A percentile compares a stretch with the other conserved stretches of the same genome.
Evolutionary conservation across 1,139 yeast species (phyloP).

Genomic region (Suhomyces yuchorum): DNA sequence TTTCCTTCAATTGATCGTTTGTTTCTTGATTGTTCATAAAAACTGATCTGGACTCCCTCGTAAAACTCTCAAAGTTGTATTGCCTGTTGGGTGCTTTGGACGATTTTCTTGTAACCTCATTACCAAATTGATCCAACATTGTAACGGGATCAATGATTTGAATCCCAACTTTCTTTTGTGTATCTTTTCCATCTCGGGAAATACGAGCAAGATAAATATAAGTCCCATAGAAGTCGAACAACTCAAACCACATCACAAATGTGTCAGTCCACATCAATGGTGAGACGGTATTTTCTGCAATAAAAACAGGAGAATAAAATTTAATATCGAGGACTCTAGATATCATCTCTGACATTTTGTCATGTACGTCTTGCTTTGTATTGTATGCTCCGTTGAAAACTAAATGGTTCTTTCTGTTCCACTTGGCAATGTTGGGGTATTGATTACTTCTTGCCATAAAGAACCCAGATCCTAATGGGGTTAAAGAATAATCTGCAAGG

Average conservation of each 20-base stretch:
- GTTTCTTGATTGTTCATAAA: not conserved
- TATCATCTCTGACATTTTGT: constrained; percentile 25
- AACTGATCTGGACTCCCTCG: not conserved
- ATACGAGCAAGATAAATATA: constrained; percentile 30
- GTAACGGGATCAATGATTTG: constrained; percentile 36
- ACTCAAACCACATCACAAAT: constrained; percentile 41
- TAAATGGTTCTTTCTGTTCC: constrained; percentile 19
- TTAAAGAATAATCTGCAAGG: constrained; percentile 27
- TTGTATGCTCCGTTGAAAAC: constrained; percentile 26
- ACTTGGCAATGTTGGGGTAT: constrained; percentile 19
- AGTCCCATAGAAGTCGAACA: constrained; percentile 38
- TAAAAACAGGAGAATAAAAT: constrained; percentile 31
- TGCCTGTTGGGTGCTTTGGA: constrained; percentile 26
- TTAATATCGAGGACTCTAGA: constrained; percentile 28
- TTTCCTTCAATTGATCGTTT: not conserved
- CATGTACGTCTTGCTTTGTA: constrained; percentile 20
- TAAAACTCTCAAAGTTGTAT: constrained; percentile 33
- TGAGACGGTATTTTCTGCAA: constrained; percentile 16
- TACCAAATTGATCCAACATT: constrained; percentile 37
- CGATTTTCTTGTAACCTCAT: constrained; percentile 21
- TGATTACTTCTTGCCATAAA: constrained; percentile 28
- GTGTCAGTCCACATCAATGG: constrained; percentile 36
- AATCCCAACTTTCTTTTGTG: constrained; percentile 20
- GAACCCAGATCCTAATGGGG: constrained; percentile 38
- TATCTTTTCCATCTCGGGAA: constrained; percentile 24